phyloP scores from a whole-genome alignment of 192 early-diverging fungal genomes.

The Coemansia sp. region DNA sequence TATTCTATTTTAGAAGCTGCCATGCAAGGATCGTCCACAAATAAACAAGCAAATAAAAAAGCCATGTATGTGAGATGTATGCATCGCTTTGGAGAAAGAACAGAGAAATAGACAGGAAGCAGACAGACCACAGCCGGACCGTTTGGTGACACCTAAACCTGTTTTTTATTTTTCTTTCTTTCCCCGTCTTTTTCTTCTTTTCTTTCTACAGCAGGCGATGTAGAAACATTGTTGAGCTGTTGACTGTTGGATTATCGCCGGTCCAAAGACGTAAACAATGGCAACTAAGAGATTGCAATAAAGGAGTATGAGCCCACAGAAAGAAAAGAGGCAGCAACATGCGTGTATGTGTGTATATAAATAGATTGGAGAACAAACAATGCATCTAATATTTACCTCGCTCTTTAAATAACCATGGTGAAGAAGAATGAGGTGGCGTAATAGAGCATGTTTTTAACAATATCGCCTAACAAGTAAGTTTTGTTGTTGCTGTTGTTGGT shows the following conservation, averaged over 20 bases:
- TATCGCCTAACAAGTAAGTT: no score
- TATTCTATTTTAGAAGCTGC: neutral
- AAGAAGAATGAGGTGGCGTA: neutral
- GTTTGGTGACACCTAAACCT: neutral
- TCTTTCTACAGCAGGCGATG: neutral
- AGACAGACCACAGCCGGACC: neutral
- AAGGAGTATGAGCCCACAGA: neutral
- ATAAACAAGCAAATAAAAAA: constrained; percentile 1
- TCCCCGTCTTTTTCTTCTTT: neutral
- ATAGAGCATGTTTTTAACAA: no score
- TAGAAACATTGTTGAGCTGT: neutral
- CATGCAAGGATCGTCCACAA: neutral
- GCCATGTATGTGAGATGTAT: neutral
- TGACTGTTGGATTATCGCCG: neutral
- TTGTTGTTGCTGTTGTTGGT: no score
- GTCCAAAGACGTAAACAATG: constrained; percentile 1
- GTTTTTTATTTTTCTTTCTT: constrained; percentile 3
- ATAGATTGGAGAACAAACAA: neutral
- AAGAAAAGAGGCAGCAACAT: neutral
- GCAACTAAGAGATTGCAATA: neutral
- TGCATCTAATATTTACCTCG: neutral
- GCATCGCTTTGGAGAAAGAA: neutral
- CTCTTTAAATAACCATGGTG: neutral
- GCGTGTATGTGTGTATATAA: neutral
- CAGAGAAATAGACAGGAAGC: neutral